Evolutionary conservation across 192 early-diverging fungal species (phyloP).

Genomic region (Geosiphon pyriformis): DNA sequence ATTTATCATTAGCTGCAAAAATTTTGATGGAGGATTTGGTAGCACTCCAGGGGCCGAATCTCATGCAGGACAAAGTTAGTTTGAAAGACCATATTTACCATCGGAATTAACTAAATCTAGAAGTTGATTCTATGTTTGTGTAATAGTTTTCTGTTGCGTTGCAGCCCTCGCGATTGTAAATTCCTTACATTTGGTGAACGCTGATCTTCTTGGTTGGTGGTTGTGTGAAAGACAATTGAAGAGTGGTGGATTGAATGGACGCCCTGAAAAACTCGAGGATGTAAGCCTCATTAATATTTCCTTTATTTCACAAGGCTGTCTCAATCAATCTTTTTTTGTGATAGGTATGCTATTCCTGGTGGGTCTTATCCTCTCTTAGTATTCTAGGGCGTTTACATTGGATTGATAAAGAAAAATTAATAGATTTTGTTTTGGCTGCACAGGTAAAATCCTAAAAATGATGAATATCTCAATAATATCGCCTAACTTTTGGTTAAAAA

Average conservation of each 20-base stretch:
- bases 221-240: conserved; percentile 87
- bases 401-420: conserved; percentile 74
- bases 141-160: conserved; percentile 82
- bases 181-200: conserved; percentile 71
- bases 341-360: conserved; percentile 96
- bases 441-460: conserved; percentile 47
- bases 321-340: not conserved
- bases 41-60: conserved; percentile 84
- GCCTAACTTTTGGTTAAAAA: not conserved
- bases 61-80: conserved; percentile 76
- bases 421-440: conserved; percentile 71
- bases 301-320: no score
- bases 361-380: conserved; percentile 85
- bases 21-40: conserved; percentile 97
- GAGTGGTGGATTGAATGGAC: conserved; percentile 90
- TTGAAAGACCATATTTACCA: not conserved
- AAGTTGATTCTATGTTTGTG: not conserved
- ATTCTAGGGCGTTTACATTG: conserved; percentile 79
- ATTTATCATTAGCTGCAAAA: conserved; percentile 74
- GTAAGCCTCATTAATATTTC: conserved; percentile 39
- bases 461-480: not conserved
- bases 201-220: conserved; percentile 87
- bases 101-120: not conserved
- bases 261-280: conserved; percentile 95
- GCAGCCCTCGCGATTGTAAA: conserved; percentile 81